These are phyloP conservation scores for Lichina pygmaea DNA, from an alignment of 495 filamentous ascomycete species.

Conservation along the genomic window DNA sequence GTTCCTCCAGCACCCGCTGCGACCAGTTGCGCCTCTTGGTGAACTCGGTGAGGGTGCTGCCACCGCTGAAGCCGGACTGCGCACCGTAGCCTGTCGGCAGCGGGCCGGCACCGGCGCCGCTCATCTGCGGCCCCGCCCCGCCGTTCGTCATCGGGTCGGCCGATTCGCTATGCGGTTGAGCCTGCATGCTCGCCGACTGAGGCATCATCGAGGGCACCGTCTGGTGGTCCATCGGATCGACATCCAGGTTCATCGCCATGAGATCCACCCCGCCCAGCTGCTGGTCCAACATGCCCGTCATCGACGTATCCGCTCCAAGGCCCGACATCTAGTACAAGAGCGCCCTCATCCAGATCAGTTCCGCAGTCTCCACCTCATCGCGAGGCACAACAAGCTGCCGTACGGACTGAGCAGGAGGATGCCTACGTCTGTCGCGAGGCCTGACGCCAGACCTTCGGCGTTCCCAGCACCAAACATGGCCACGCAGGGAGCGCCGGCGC, in stretches of 20 bases:
- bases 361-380: too few species aligned
- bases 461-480: too few species aligned
- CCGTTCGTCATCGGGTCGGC: neutral
- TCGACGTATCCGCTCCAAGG: conserved; percentile 9
- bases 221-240: conserved; percentile 4
- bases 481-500: too few species aligned
- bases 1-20: conserved; percentile 63
- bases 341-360: too few species aligned
- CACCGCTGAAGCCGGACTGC: conserved; percentile 19
- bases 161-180: neutral
- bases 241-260: conserved; percentile 10
- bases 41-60: conserved; percentile 50
- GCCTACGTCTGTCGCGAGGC: neutral
- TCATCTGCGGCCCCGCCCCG: conserved; percentile 7
- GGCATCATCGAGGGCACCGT: conserved; percentile 4
- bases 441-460: neutral
- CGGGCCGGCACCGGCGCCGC: conserved; percentile 25
- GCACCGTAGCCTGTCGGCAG: conserved; percentile 25
- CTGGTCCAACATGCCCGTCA: conserved; percentile 15
- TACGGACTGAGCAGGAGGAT: neutral
- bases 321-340: neutral
- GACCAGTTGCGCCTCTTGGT: conserved; percentile 77
- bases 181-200: conserved; percentile 5
- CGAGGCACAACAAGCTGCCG: too few species aligned
- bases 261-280: conserved; percentile 11